Percentiles rank a stretch among this genome's conserved stretches.
These are phyloP conservation scores for Phyllosticta citribraziliensis DNA, from an alignment of 2,329 filamentous ascomycete species.

Conservation along the genomic window DNA sequence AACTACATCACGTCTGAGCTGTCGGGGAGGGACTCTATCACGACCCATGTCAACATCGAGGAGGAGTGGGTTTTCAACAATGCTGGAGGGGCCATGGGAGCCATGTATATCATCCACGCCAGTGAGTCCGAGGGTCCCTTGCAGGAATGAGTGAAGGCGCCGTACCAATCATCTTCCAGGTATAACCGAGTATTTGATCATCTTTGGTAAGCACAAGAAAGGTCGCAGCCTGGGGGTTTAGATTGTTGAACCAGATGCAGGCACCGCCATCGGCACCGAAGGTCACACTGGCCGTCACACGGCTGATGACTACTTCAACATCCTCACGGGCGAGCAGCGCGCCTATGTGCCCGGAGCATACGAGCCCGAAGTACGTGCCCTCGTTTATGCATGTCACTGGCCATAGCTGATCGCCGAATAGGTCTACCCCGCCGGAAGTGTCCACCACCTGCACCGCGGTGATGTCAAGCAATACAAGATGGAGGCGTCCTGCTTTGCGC, in stretches of 20 bases:
- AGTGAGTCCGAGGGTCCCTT: constrained; percentile 43
- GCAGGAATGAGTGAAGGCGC: neutral
- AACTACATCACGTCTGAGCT: constrained; percentile 62
- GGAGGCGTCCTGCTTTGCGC: constrained; percentile 64
- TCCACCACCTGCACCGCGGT: constrained; percentile 64
- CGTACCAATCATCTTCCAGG: constrained; percentile 29
- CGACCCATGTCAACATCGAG: constrained; percentile 51
- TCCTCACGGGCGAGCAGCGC: constrained; percentile 66
- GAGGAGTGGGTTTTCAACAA: constrained; percentile 92
- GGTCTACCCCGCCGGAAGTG: constrained; percentile 56
- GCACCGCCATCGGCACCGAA: constrained; percentile 73
- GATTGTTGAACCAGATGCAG: neutral
- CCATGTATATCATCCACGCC: constrained; percentile 82
- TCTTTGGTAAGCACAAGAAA: constrained; percentile 47
- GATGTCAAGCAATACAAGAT: constrained; percentile 76
- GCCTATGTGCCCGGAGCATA: constrained; percentile 63
- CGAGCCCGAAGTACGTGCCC: constrained; percentile 42
- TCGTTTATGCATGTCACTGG: neutral
- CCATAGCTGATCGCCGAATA: neutral
- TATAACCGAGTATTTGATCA: constrained; percentile 81
- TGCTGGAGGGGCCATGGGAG: constrained; percentile 82
- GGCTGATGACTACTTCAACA: constrained; percentile 91
- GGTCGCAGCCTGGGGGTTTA: neutral
- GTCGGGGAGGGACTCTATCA: constrained; percentile 19
- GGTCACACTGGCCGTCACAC: constrained; percentile 83